Evolutionary conservation across 176 grass and related monocot genomes (phyloP).

Genomic region (Ananas comosus): DNA sequence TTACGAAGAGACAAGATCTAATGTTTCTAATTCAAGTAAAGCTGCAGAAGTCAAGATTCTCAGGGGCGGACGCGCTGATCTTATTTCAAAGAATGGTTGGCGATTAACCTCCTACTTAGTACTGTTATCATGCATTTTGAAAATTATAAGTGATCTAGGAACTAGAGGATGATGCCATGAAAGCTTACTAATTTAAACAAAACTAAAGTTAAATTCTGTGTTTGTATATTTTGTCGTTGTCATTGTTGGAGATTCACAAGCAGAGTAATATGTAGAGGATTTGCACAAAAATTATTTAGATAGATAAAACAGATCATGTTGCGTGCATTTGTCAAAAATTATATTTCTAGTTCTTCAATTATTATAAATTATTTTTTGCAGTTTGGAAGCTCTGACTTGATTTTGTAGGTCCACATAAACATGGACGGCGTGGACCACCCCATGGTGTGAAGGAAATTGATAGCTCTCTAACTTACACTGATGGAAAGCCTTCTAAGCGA

Average conservation of each 20-base stretch:
- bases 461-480: background rate
- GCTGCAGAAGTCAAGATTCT: constrained; percentile 9
- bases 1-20: constrained; percentile 11
- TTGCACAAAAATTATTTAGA: too few relatives aligned
- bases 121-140: too few relatives aligned
- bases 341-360: background rate
- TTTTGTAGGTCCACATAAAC: constrained; percentile 7
- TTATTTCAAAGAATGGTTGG: constrained; percentile 10
- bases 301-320: too few relatives aligned
- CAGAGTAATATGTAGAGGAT: too few relatives aligned
- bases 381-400: background rate
- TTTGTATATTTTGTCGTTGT: too few relatives aligned
- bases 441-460: constrained; percentile 10
- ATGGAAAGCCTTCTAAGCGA: constrained; percentile 14
- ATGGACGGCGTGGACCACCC: background rate
- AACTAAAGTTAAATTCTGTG: too few relatives aligned
- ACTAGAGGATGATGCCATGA: too few relatives aligned
- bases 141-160: too few relatives aligned
- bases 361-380: background rate
- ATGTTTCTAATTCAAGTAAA: constrained; percentile 3
- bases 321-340: background rate
- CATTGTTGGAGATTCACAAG: too few relatives aligned
- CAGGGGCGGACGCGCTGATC: background rate
- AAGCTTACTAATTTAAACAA: too few relatives aligned
- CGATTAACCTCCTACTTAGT: background rate